phyloP scores from a whole-genome alignment of 106 monocot genomes.

The Dendrobium officinale region DNA sequence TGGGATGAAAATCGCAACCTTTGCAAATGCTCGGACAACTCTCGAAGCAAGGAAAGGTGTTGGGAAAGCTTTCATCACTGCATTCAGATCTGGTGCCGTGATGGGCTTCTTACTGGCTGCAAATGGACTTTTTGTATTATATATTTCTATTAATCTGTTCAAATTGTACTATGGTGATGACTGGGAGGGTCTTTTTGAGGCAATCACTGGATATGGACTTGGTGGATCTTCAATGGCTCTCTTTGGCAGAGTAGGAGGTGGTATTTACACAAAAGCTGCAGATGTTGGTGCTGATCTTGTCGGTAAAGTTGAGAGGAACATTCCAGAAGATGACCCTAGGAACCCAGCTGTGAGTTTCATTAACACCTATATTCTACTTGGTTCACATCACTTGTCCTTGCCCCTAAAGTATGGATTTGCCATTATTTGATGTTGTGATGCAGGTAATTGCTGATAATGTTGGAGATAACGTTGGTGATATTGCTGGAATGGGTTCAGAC shows the following conservation, averaged over 20 bases:
- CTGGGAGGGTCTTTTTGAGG: constrained; percentile 71
- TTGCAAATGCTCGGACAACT: constrained; percentile 64
- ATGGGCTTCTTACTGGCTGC: constrained; percentile 69
- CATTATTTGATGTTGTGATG: background rate
- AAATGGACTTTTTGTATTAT: constrained; percentile 61
- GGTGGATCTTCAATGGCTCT: constrained; percentile 82
- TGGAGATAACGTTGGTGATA: constrained; percentile 73
- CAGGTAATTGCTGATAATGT: constrained; percentile 82
- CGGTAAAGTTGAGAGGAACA: constrained; percentile 72
- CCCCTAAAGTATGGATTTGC: no score
- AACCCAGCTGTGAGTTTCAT: constrained; percentile 57
- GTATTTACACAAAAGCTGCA: constrained; percentile 74
- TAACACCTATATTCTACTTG: background rate
- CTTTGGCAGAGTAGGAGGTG: constrained; percentile 66
- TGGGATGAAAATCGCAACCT: constrained; percentile 78
- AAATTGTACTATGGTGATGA: constrained; percentile 66
- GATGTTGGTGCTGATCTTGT: constrained; percentile 85
- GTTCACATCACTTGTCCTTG: background rate
- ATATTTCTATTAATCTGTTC: constrained; percentile 57
- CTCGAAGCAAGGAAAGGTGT: constrained; percentile 74
- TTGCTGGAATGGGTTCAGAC: constrained; percentile 80
- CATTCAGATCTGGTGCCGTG: constrained; percentile 63
- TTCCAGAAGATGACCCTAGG: constrained; percentile 74
- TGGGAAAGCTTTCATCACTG: constrained; percentile 61
- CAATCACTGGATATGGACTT: constrained; percentile 71